A percentile compares a stretch with the other conserved stretches of the same genome.
Evolutionary conservation across 2,329 filamentous ascomycete genomes (phyloP).

Genomic region (Cladosporium velox): DNA sequence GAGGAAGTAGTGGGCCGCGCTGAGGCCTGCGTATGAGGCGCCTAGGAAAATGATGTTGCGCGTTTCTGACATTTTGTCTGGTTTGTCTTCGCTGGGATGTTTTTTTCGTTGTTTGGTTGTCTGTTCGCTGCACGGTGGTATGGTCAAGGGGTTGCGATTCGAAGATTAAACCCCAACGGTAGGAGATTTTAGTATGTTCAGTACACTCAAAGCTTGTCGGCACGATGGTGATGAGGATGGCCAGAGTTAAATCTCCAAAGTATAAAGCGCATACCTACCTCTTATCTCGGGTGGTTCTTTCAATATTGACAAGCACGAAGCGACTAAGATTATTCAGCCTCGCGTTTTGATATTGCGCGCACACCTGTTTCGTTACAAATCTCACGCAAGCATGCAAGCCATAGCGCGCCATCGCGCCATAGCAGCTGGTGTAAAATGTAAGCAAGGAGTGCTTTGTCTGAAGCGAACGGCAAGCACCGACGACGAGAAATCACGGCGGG

Average conservation of each 20-base stretch:
- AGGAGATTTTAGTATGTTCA: not conserved
- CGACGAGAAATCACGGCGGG: not conserved
- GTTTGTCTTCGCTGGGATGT: not conserved
- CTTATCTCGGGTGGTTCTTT: not conserved
- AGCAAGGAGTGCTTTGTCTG: not conserved
- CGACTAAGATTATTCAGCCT: not conserved
- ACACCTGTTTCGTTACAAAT: not conserved
- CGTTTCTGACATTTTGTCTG: slow-evolving; percentile 26
- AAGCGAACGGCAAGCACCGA: not conserved
- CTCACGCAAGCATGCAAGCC: not conserved
- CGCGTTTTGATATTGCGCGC: not conserved
- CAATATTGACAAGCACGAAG: not conserved
- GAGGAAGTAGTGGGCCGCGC: slow-evolving; percentile 54
- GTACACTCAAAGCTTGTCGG: not conserved
- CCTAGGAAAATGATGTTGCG: slow-evolving; percentile 53
- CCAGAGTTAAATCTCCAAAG: not conserved
- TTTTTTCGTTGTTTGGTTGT: not conserved
- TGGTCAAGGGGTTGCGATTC: not conserved
- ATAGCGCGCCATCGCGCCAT: not conserved
- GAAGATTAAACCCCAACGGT: not conserved
- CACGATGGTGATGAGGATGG: not conserved
- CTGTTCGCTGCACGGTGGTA: not conserved
- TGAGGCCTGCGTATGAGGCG: slow-evolving; percentile 53
- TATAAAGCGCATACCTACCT: not conserved
- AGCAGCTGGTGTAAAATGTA: not conserved